Base-by-base conservation (phyloP, 148 eudicot species). In the Fagopyrum homotropicum region DNA sequence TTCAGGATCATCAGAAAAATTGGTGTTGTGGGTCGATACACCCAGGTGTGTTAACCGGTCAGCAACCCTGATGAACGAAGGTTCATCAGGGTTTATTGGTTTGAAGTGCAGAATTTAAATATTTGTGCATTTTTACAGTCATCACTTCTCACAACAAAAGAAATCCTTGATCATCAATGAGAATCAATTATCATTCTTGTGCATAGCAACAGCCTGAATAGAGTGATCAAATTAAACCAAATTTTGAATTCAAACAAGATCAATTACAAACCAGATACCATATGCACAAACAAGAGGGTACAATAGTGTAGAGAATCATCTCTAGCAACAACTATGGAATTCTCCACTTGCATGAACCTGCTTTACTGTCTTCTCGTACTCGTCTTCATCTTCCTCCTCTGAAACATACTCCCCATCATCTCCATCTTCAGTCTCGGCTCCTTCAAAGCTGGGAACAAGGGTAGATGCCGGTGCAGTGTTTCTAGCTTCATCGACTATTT, bases 401-500 rank as follows among this genome's bases (percentile, higher is more conserved):
- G 60, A 0, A 14, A 40, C 14, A 16, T 77, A 66, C 4, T 29
- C 81, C 19, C 43, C 71, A 5, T 66, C 47, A 3, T 82, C 85
- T 8, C 74, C 83, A 44, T 77, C 70, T 49, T 85, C 86, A 15
- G 43, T 69, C 69, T 73, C 84, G 82, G 77, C 81, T 26, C 82
- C 73, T 9, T 26, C 81, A 45, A 79, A 79, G 46, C 81, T 75
- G 1, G 86, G 73, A 72, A 79, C 75, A 16, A 85, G 76, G 73
- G 78, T 81, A 26, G 86, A 80, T 4, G 77, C 76, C 0, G 84
- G 77, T 68, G 86, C 80, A 0, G 81, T 81, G 29, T 73, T 83
- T 75, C 88, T 79, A 0, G 88, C 88, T 55, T 79, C 88, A 9
- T 19, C 8, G 50, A 85, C 84, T 9, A 85, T 85, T 49, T 83